Base-by-base conservation (phyloP, 495 filamentous ascomycete species). In the Delitschia confertaspora region DNA sequence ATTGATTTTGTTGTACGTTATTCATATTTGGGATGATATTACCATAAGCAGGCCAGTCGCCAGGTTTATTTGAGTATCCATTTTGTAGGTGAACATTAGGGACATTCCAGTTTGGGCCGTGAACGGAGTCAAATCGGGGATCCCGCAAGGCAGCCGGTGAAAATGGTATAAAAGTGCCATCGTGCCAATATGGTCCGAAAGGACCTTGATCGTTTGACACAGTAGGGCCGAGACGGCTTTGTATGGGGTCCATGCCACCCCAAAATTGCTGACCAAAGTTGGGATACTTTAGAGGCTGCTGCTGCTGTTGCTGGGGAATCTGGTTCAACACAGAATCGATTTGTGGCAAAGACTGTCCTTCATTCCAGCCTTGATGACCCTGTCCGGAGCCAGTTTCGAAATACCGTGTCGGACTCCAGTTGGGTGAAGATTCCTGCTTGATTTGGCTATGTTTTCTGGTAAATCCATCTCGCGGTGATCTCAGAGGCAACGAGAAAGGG, bases 141-240 rank as follows among this genome's bases (percentile, higher is more conserved):
- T 82, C 78, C 33, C 75, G 68, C 47, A 82, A 55, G 17, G 80
- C 73, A 19, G 80, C 72, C 35, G 80, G 80, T 43, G 76, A 67
- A 63, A 83, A 85, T n/a, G 83, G 83, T 21, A 82, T 79, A 55
- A 79, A 79, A 10, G 71, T 78, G 4, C 81, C 80, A 63, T 93
- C 79, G 9, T 79, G 78, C 83, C 83, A 91, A 51, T 82, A 82
- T 11, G 80, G 76, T 2, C 83, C 84, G 61, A 76, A 83, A 11
- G 81, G 74, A 3, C 78, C 79, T 25, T 75, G 76, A 22, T 78
- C 78, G 45, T 84, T 84, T 13, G 82, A 82, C 16, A 80, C 77
- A 2, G 84, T 85, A 24, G 83, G 83, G 5, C 81, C 78, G 21
- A 79, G 63, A 13, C 7, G 72, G 23, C 79, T 77, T 45, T 88